Percentiles rank a stretch among this genome's conserved stretches.
These are phyloP conservation scores for Paecilomyces formosus DNA, from an alignment of 2,329 filamentous ascomycete genomes.

Conservation along the genomic window DNA sequence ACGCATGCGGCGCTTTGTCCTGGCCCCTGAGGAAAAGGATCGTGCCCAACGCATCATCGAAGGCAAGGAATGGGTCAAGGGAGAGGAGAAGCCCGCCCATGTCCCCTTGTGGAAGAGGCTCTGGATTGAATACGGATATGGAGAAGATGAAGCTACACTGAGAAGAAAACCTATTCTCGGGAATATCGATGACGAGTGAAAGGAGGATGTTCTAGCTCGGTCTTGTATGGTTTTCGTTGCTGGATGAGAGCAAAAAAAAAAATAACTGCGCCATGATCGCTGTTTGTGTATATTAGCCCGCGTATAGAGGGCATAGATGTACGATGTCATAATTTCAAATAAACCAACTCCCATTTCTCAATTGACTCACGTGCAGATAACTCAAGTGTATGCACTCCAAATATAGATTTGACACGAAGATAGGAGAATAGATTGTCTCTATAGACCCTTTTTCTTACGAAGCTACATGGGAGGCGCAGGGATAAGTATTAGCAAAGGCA, in stretches of 20 bases:
- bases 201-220: conserved; percentile 4
- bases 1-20: conserved; percentile 73
- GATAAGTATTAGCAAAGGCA: not conserved
- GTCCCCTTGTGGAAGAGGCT: conserved; percentile 30
- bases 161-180: conserved; percentile 33
- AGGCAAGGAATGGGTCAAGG: conserved; percentile 62
- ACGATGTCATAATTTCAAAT: not conserved
- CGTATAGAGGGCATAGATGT: not conserved
- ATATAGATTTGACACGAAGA: not conserved
- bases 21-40: conserved; percentile 62
- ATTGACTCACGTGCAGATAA: not conserved
- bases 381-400: no score
- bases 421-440: not conserved
- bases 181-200: conserved; percentile 28
- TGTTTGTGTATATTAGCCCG: not conserved
- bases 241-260: not conserved
- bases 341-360: not conserved
- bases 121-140: conserved; percentile 35
- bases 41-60: conserved; percentile 56
- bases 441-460: no score
- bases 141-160: conserved; percentile 31
- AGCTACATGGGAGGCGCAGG: not conserved
- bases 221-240: not conserved
- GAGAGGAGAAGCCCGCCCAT: conserved; percentile 42
- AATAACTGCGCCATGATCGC: not conserved